Evolutionary conservation across 2,329 filamentous ascomycete species (phyloP).

Genomic region (Cercospora zeae-maydis): DNA sequence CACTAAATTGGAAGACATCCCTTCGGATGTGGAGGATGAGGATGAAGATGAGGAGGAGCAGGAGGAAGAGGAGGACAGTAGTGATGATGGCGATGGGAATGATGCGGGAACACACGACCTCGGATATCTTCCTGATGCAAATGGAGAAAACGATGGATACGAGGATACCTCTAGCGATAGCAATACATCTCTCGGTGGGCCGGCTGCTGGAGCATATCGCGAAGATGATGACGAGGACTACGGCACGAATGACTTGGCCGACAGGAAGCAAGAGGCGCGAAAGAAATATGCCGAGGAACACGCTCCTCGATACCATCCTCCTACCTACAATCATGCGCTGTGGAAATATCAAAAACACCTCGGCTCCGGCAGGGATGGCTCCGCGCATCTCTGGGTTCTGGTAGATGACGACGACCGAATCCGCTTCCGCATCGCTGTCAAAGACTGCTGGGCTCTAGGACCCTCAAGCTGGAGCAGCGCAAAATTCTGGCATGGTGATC

Average conservation of each 20-base stretch:
- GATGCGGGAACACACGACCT: neutral
- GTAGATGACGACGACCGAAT: neutral
- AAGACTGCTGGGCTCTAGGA: neutral
- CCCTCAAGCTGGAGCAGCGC: neutral
- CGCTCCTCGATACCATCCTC: neutral
- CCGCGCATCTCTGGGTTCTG: neutral
- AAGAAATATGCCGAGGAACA: neutral
- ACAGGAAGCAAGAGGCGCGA: neutral
- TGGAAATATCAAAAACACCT: neutral
- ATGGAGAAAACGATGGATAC: neutral
- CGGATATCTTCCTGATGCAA: neutral
- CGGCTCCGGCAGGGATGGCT: neutral
- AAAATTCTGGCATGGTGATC: slow-evolving; percentile 2
- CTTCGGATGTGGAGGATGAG: neutral
- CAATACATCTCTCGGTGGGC: neutral
- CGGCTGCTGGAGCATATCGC: neutral
- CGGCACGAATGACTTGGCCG: neutral
- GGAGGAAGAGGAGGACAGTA: neutral
- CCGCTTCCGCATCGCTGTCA: slow-evolving; percentile 2
- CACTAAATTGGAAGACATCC: neutral
- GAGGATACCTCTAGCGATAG: neutral
- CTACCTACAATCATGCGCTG: neutral
- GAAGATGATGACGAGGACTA: neutral
- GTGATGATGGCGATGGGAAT: neutral
- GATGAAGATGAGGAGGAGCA: neutral